Percentiles rank a stretch among this genome's conserved stretches.
Conservation (phyloP, 192 early-diverging fungal species). For the Chytriomyces confervae region DNA sequence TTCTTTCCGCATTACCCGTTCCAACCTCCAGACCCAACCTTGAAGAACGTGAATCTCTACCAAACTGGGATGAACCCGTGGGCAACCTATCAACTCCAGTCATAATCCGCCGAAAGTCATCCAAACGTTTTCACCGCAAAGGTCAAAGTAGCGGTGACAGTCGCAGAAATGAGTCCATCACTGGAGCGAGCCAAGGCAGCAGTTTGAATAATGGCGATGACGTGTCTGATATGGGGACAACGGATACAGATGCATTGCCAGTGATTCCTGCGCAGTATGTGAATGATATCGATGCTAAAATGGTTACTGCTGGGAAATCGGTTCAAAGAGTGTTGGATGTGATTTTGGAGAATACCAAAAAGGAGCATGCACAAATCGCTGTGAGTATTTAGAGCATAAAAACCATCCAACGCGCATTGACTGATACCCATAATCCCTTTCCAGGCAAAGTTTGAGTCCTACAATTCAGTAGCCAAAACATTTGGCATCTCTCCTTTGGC, state of each 20-base stretch:
- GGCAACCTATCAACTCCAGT: neutral
- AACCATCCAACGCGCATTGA: neutral
- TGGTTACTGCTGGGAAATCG: neutral
- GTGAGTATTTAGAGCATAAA: neutral
- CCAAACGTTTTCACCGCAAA: conserved; percentile 3
- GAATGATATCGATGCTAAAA: neutral
- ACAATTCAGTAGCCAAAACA: neutral
- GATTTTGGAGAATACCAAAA: neutral
- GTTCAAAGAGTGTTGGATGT: neutral
- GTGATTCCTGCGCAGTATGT: neutral
- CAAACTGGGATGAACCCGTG: neutral
- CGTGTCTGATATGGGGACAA: neutral
- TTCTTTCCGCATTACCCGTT: neutral
- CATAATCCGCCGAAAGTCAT: conserved; percentile 14
- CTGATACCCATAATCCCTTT: neutral
- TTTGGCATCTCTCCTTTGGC: neutral
- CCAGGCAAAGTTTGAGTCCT: neutral
- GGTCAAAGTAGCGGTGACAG: neutral
- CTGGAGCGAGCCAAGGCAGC: neutral
- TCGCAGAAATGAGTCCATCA: neutral
- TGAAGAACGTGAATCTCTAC: neutral
- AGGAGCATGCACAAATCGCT: neutral
- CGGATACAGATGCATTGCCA: neutral
- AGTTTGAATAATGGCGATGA: neutral
- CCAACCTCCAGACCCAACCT: neutral